Conservation (phyloP, 306 rosid species). For the Sesbania bispinosa region DNA sequence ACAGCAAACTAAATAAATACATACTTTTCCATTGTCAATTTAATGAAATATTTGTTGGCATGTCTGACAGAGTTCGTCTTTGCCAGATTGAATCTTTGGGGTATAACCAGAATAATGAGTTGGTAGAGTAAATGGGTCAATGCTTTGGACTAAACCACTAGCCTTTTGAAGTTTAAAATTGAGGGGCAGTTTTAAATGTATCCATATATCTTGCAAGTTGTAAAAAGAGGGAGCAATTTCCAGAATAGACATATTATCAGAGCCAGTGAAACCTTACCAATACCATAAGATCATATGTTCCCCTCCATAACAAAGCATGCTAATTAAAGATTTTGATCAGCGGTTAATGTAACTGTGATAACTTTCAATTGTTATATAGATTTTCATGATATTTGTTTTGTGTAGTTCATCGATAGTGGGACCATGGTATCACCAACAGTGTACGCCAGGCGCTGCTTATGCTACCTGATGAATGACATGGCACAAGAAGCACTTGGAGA, state of each 20-base stretch:
- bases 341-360: neutral
- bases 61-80: neutral
- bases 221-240: neutral
- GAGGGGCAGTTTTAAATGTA: neutral
- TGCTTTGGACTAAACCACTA: neutral
- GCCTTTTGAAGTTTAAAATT: neutral
- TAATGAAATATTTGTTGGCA: neutral
- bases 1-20: neutral
- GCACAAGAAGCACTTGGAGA: constrained; percentile 97
- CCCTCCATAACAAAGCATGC: neutral
- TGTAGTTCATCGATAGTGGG: constrained; percentile 89
- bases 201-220: neutral
- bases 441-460: constrained; percentile 85
- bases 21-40: neutral
- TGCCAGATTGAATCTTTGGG: neutral
- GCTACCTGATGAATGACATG: constrained; percentile 89
- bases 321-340: neutral
- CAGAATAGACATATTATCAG: neutral
- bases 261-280: neutral
- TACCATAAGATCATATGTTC: neutral
- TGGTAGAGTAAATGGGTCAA: neutral
- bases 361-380: neutral
- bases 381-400: constrained; percentile 10
- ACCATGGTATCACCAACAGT: constrained; percentile 92
- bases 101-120: neutral